phyloP scores from a whole-genome alignment of 441 rosid species.

The Jatropha podagrica region DNA sequence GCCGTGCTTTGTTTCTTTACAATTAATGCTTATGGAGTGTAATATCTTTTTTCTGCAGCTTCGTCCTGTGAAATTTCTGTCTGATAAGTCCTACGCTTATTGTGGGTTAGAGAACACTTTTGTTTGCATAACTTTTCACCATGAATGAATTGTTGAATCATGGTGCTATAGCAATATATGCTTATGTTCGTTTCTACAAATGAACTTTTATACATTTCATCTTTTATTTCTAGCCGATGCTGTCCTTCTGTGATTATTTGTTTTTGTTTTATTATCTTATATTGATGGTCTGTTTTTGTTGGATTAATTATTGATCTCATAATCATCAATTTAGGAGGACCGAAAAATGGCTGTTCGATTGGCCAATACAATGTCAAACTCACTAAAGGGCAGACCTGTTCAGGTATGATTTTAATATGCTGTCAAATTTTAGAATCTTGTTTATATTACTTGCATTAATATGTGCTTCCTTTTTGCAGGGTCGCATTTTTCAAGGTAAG shows the following conservation, averaged over 20 bases:
- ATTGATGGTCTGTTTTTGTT: constrained; percentile 9
- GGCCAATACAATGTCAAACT: constrained; percentile 77
- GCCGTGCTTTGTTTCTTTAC: not conserved
- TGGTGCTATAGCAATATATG: constrained; percentile 1
- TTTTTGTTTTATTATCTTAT: not conserved
- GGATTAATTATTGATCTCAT: constrained; percentile 5
- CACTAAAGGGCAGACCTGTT: constrained; percentile 90
- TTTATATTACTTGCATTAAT: constrained; percentile 33
- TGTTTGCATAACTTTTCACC: not conserved
- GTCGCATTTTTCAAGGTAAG: constrained; percentile 84
- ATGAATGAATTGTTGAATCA: constrained; percentile 9
- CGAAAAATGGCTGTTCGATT: constrained; percentile 70
- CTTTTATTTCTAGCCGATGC: not conserved
- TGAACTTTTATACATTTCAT: not conserved
- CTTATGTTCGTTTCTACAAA: not conserved
- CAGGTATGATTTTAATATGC: constrained; percentile 54
- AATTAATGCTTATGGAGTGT: not conserved
- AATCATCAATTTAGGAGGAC: constrained; percentile 64
- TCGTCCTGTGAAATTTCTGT: not conserved
- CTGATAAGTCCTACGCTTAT: not conserved
- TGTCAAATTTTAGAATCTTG: constrained; percentile 18
- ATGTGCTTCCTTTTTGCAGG: constrained; percentile 56
- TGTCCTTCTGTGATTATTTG: not conserved
- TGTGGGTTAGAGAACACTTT: not conserved
- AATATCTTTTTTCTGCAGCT: not conserved